phyloP scores from a whole-genome alignment of 345 rosid genomes.

The Physaria fendleri region DNA sequence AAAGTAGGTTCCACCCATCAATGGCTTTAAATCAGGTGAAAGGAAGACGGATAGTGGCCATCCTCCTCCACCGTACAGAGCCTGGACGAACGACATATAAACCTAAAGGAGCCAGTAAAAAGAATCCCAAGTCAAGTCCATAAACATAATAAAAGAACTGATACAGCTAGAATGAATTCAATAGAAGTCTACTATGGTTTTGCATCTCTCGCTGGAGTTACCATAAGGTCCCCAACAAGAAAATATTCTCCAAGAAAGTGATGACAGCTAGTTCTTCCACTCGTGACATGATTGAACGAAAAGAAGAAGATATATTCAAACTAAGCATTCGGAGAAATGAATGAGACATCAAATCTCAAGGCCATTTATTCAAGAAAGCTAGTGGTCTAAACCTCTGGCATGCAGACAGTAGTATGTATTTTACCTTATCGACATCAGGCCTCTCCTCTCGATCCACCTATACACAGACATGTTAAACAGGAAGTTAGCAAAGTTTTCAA shows the following conservation, averaged over 20 bases:
- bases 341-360: not conserved
- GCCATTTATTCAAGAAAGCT: not conserved
- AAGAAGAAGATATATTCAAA: not conserved
- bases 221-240: not conserved
- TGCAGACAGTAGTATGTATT: slow-evolving; percentile 8
- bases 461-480: slow-evolving; percentile 21
- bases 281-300: not conserved
- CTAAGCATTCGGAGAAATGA: not conserved
- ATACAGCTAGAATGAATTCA: not conserved
- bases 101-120: slow-evolving; percentile 42
- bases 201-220: not conserved
- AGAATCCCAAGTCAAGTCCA: not conserved
- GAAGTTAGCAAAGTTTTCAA: not conserved
- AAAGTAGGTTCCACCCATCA: slow-evolving; percentile 97
- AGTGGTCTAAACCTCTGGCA: not conserved
- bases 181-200: not conserved
- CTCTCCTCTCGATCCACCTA: slow-evolving; percentile 97
- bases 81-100: slow-evolving; percentile 91
- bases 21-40: slow-evolving; percentile 89
- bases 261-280: not conserved
- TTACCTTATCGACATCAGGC: slow-evolving; percentile 95
- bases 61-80: slow-evolving; percentile 83
- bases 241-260: not conserved
- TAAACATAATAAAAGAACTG: not conserved
- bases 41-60: slow-evolving; percentile 93